Conservation (phyloP, 306 rosid genomes). For the Cyamopsis tetragonoloba region DNA sequence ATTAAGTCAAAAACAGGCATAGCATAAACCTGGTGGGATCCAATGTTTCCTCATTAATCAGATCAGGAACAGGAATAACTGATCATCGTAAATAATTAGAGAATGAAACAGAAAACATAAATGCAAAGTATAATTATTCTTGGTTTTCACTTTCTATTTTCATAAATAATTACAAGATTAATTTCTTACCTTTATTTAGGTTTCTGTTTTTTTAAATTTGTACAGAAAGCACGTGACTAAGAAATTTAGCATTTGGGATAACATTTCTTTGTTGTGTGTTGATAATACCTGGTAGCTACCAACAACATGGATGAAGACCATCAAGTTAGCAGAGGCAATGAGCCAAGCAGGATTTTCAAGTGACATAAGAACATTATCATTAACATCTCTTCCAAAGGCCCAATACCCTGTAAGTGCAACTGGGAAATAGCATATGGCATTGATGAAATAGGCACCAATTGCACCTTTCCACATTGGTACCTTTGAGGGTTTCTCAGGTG, state of each 20-base stretch:
- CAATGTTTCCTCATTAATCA: background rate
- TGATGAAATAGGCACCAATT: slow-evolving; percentile 69
- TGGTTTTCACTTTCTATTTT: no score
- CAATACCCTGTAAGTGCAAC: slow-evolving; percentile 86
- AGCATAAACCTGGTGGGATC: slow-evolving; percentile 65
- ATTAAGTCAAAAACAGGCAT: slow-evolving; percentile 87
- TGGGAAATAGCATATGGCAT: slow-evolving; percentile 87
- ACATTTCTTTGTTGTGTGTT: background rate
- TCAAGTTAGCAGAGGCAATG: slow-evolving; percentile 83
- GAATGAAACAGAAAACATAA: no score
- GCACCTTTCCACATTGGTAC: slow-evolving; percentile 91
- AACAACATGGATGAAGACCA: slow-evolving; percentile 86
- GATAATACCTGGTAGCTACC: slow-evolving; percentile 86
- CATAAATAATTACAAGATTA: no score
- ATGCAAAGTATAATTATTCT: no score
- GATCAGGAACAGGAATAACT: background rate
- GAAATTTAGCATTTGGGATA: background rate
- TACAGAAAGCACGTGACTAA: no score
- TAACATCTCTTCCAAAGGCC: slow-evolving; percentile 84
- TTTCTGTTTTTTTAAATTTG: no score
- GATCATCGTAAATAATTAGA: no score
- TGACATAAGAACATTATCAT: slow-evolving; percentile 64
- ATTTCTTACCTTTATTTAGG: no score
- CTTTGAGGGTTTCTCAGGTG: slow-evolving; percentile 77
- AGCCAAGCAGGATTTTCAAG: slow-evolving; percentile 81